Evolutionary conservation across 768 basidiomycete species (phyloP).

Genomic region (Tricholoma furcatifolium): DNA sequence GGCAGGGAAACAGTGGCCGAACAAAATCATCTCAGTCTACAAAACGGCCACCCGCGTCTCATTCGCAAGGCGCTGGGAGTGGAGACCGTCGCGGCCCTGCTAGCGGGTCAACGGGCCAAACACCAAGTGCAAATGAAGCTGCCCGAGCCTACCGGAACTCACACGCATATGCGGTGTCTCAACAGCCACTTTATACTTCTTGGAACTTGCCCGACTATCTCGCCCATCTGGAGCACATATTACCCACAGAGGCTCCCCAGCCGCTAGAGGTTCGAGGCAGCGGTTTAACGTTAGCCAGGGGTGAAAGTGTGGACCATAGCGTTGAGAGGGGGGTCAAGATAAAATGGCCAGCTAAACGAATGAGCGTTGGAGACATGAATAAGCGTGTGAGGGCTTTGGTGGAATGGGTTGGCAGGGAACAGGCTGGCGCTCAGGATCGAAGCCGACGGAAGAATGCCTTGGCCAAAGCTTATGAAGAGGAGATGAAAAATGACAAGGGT

Average conservation of each 20-base stretch:
- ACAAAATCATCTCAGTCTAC: constrained; percentile 38
- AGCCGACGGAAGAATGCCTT: constrained; percentile 67
- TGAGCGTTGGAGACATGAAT: constrained; percentile 97
- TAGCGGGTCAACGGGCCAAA: constrained; percentile 34
- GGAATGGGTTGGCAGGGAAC: constrained; percentile 92
- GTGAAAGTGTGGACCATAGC: constrained; percentile 58
- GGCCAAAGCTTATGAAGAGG: constrained; percentile 49
- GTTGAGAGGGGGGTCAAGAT: constrained; percentile 82
- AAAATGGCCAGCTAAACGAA: constrained; percentile 91
- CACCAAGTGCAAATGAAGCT: constrained; percentile 41
- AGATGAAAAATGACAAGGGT: constrained; percentile 8
- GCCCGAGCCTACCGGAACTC: constrained; percentile 75
- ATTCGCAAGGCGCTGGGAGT: constrained; percentile 27
- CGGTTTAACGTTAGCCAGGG: constrained; percentile 32
- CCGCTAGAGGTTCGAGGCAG: constrained; percentile 67
- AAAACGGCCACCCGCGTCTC: constrained; percentile 39
- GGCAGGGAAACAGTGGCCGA: constrained; percentile 34
- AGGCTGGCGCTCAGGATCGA: constrained; percentile 73
- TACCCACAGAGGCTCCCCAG: constrained; percentile 74
- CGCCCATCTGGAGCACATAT: constrained; percentile 78
- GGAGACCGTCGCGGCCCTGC: constrained; percentile 52
- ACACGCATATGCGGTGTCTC: constrained; percentile 77
- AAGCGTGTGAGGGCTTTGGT: constrained; percentile 88
- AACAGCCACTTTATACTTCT: constrained; percentile 75
- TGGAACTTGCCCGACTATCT: constrained; percentile 96